These are phyloP conservation scores for Leccinellum luteum DNA, from an alignment of 768 basidiomycete genomes.

Conservation along the genomic window DNA sequence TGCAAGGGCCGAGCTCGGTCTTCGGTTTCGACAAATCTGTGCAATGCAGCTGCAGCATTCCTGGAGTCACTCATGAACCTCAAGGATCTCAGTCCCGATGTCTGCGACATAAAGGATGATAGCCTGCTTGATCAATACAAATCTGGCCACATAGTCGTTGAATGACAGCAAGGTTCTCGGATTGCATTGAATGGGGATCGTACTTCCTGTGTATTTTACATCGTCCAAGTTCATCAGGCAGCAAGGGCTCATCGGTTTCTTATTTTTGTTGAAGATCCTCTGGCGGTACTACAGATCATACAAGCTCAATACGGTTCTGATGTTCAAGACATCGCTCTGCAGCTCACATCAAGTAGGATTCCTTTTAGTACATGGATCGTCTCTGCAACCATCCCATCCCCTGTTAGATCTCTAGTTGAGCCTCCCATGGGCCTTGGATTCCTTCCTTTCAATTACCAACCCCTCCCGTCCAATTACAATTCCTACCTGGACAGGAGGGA, in stretches of 20 bases:
- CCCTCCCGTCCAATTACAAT: not conserved
- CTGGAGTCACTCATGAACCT: too few species aligned
- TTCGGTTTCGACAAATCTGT: too few species aligned
- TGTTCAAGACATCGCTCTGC: not conserved
- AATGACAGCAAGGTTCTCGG: too few species aligned
- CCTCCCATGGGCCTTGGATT: not conserved
- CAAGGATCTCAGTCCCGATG: too few species aligned
- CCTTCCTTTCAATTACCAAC: not conserved
- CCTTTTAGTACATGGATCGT: not conserved
- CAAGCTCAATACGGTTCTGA: not conserved
- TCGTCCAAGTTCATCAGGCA: not conserved
- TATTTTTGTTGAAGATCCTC: not conserved
- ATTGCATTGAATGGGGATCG: too few species aligned
- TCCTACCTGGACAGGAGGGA: slow-evolving; percentile 2
- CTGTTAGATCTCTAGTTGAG: not conserved
- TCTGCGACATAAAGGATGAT: too few species aligned
- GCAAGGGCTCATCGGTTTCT: not conserved
- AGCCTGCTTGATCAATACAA: not conserved
- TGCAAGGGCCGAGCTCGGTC: too few species aligned
- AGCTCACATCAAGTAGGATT: not conserved
- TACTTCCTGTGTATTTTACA: too few species aligned
- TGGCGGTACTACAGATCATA: not conserved
- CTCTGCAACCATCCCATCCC: not conserved
- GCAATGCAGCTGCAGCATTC: too few species aligned
- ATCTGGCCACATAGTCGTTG: too few species aligned